These are phyloP conservation scores for Ganoderma multipileum DNA, from an alignment of 1,284 basidiomycete genomes.

Conservation along the genomic window DNA sequence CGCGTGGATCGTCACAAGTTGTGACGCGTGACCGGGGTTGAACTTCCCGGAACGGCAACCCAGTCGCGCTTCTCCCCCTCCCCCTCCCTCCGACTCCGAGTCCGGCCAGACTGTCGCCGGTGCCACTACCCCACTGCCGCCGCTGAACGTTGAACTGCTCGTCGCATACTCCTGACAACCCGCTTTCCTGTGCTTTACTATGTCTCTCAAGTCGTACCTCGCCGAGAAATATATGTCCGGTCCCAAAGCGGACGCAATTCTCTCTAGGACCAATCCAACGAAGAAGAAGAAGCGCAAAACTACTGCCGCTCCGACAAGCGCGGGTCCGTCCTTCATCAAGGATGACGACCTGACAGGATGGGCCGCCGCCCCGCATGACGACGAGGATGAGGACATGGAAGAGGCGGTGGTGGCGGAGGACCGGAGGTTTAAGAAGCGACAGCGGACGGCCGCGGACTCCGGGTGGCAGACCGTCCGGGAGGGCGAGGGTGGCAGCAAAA, in stretches of 20 bases:
- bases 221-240: conserved; percentile 96
- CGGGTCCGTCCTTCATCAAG: conserved; percentile 50
- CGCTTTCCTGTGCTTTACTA: background rate
- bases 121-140: background rate
- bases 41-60: background rate
- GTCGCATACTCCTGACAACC: background rate
- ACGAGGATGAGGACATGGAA: conserved; percentile 54
- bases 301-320: conserved; percentile 39
- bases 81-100: background rate
- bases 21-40: conserved; percentile 6
- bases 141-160: no score
- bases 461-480: conserved; percentile 66
- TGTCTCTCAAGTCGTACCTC: conserved; percentile 70
- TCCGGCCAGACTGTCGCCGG: background rate
- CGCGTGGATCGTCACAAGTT: conserved; percentile 1
- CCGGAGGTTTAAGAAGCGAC: conserved; percentile 80
- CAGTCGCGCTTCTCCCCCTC: background rate
- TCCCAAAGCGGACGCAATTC: conserved; percentile 94
- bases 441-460: conserved; percentile 51
- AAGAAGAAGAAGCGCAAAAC: conserved; percentile 84
- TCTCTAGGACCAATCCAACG: conserved; percentile 69
- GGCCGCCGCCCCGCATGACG: conserved; percentile 57
- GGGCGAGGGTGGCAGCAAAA: conserved; percentile 52
- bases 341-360: conserved; percentile 76
- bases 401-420: conserved; percentile 74